phyloP scores from a whole-genome alignment of 106 monocot species.

The Acorus gramineus region DNA sequence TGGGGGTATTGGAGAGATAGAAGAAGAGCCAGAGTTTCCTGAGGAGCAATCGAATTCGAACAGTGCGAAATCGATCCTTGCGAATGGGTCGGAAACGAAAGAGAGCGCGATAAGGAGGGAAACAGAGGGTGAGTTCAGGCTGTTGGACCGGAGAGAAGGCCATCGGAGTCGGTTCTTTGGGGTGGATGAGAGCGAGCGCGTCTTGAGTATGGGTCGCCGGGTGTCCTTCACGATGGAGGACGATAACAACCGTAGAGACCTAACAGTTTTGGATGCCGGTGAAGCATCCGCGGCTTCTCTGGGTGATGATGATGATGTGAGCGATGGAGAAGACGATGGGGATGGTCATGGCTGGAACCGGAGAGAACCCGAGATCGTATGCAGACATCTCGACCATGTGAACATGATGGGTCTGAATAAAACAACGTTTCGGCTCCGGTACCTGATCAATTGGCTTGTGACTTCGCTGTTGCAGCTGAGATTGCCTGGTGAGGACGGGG shows the following conservation, averaged over 20 bases:
- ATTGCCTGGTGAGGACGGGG: not conserved
- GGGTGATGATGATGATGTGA: not conserved
- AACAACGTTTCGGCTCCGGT: not conserved
- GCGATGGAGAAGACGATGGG: not conserved
- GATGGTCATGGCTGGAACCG: not conserved
- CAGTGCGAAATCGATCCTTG: not conserved
- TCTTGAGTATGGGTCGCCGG: not conserved
- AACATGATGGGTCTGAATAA: constrained; percentile 2
- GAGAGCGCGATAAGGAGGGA: constrained; percentile 2
- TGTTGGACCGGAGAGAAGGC: not conserved
- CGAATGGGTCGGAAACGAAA: not conserved
- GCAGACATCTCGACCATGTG: not conserved
- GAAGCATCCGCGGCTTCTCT: not conserved
- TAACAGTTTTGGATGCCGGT: not conserved
- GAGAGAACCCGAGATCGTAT: too few relatives aligned
- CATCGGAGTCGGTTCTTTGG: not conserved
- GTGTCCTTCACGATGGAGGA: constrained; percentile 1
- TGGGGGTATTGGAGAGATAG: not conserved
- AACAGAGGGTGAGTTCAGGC: not conserved
- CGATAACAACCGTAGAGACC: not conserved
- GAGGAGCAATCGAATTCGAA: not conserved
- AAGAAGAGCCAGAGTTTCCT: not conserved
- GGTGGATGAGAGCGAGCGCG: not conserved
- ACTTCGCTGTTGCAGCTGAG: not conserved
- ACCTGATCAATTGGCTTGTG: constrained; percentile 3